Conservation (phyloP, 2,329 filamentous ascomycete genomes). For the Ceratocystis variospora region DNA sequence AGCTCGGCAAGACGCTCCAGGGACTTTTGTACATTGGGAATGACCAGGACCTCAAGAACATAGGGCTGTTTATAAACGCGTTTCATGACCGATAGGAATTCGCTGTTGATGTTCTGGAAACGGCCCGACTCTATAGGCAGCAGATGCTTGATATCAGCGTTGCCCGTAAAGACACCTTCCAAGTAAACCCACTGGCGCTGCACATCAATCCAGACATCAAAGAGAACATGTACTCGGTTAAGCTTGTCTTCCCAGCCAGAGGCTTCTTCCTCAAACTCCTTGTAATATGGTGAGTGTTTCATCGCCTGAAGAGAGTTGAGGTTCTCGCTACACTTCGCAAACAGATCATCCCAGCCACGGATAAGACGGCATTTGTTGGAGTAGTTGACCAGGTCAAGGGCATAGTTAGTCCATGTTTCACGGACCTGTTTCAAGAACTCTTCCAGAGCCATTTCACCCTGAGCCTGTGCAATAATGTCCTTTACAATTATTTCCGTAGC, state of each 20-base stretch:
- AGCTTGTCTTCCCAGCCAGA: slow-evolving; percentile 95
- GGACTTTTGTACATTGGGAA: slow-evolving; percentile 89
- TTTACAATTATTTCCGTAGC: slow-evolving; percentile 78
- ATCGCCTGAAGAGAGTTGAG: slow-evolving; percentile 95
- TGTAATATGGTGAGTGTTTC: slow-evolving; percentile 98
- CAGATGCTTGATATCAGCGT: slow-evolving; percentile 96
- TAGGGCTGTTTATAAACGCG: slow-evolving; percentile 96
- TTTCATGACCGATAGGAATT: slow-evolving; percentile 98
- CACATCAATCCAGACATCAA: slow-evolving; percentile 99
- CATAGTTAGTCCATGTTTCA: slow-evolving; percentile 93
- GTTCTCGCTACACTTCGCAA: slow-evolving; percentile 96
- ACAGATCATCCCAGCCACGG: slow-evolving; percentile 93
- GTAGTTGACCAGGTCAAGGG: slow-evolving; percentile 87
- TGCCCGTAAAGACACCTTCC: slow-evolving; percentile 96
- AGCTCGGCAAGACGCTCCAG: slow-evolving; percentile 91
- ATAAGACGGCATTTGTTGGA: slow-evolving; percentile 97
- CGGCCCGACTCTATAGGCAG: slow-evolving; percentile 90
- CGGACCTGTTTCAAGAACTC: slow-evolving; percentile 94
- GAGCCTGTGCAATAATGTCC: slow-evolving; percentile 87
- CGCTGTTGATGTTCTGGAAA: slow-evolving; percentile 98
- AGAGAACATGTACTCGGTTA: slow-evolving; percentile 90
- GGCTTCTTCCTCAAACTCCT: slow-evolving; percentile 96
- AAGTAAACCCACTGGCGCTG: slow-evolving; percentile 99
- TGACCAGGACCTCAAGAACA: slow-evolving; percentile 89
- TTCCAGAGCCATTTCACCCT: slow-evolving; percentile 95